phyloP scores from a whole-genome alignment of 305 asterid genomes.

The Plantago lanceolata region DNA sequence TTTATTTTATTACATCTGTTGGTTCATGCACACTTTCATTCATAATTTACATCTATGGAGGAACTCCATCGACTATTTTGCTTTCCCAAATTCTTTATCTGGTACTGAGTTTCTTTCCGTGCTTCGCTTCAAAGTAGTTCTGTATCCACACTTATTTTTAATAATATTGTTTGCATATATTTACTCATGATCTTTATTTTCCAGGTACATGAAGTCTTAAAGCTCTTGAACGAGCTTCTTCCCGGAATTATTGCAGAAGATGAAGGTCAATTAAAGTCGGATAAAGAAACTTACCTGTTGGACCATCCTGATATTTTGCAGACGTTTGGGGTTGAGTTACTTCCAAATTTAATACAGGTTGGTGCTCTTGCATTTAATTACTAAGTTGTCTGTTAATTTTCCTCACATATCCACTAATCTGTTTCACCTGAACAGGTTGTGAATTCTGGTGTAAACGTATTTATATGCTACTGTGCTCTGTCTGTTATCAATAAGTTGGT shows the following conservation, averaged over 20 bases:
- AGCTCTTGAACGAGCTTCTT: conserved; percentile 82
- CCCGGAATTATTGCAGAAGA: conserved; percentile 51
- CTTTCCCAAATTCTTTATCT: too few species aligned
- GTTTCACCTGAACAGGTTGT: conserved; percentile 67
- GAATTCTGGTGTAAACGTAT: conserved; percentile 71
- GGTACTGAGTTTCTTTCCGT: too few species aligned
- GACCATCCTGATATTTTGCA: conserved; percentile 67
- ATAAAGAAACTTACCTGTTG: conserved; percentile 61
- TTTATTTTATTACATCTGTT: too few species aligned
- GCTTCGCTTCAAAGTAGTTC: too few species aligned
- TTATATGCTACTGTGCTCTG: conserved; percentile 75
- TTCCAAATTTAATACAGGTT: conserved; percentile 82
- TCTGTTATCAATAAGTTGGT: conserved; percentile 82
- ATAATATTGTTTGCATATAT: conserved; percentile 10
- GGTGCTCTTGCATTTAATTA: conserved; percentile 25
- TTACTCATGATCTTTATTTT: conserved; percentile 23
- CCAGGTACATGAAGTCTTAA: conserved; percentile 75
- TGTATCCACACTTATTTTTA: neutral
- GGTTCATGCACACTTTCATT: too few species aligned
- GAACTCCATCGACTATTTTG: too few species aligned
- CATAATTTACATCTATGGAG: too few species aligned
- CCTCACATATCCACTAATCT: conserved; percentile 21
- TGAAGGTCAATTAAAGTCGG: conserved; percentile 43
- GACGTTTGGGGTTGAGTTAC: conserved; percentile 76
- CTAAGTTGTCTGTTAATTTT: conserved; percentile 4